A percentile compares a stretch with the other conserved stretches of the same genome.
Conservation (phyloP, 2,329 filamentous ascomycete genomes). For the Ophiobolus disseminans region DNA sequence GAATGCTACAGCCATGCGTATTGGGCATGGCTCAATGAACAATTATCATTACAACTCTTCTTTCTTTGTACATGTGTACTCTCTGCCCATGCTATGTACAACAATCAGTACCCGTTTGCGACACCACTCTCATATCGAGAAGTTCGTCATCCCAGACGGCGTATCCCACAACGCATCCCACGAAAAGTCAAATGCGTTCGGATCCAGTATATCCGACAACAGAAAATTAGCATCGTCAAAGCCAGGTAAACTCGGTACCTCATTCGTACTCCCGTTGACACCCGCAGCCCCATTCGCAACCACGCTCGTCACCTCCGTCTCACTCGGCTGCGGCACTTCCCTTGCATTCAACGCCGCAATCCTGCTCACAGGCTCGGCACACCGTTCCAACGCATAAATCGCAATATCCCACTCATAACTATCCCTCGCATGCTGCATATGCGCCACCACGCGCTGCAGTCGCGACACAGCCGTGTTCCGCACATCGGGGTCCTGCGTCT, state of each 20-base stretch:
- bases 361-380: constrained; percentile 45
- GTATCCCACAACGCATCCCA: constrained; percentile 49
- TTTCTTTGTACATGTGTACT: too few relatives aligned
- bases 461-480: constrained; percentile 56
- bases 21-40: too few relatives aligned
- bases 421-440: constrained; percentile 56
- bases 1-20: too few relatives aligned
- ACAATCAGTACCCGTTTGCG: too few relatives aligned
- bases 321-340: constrained; percentile 25
- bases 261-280: neutral
- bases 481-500: constrained; percentile 57
- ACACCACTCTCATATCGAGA: constrained; percentile 32
- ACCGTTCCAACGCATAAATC: constrained; percentile 60
- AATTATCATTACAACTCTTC: too few relatives aligned
- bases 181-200: constrained; percentile 46
- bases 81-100: too few relatives aligned
- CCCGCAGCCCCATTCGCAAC: constrained; percentile 10
- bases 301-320: constrained; percentile 22
- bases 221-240: constrained; percentile 40
- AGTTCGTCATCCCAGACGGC: constrained; percentile 43
- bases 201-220: constrained; percentile 41
- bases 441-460: constrained; percentile 57
- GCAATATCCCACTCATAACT: constrained; percentile 64
- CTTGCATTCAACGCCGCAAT: constrained; percentile 41
- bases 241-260: constrained; percentile 10